Conservation (phyloP, 345 rosid species). For the Syzygium jambos region DNA sequence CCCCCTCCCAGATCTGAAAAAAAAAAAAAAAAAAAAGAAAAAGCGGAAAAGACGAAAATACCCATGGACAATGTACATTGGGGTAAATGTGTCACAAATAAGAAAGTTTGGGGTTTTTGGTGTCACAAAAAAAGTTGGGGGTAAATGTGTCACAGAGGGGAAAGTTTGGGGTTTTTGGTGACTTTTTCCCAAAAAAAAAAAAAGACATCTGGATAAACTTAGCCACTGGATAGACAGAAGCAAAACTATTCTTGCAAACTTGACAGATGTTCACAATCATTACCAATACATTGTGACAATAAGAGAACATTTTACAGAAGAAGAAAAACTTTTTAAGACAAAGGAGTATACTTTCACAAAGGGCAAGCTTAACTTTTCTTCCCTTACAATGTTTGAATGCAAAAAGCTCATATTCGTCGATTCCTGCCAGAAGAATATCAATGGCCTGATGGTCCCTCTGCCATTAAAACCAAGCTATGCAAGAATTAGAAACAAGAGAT, state of each 20-base stretch:
- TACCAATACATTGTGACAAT: not conserved
- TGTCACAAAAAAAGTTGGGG: too few relatives aligned
- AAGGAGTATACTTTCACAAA: slow-evolving; percentile 68
- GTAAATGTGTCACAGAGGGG: too few relatives aligned
- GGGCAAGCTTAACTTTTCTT: slow-evolving; percentile 88
- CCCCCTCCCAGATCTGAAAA: too few relatives aligned
- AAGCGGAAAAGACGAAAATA: too few relatives aligned
- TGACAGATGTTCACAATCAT: not conserved
- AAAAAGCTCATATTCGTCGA: slow-evolving; percentile 96
- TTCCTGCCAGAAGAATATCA: slow-evolving; percentile 94
- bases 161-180: too few relatives aligned
- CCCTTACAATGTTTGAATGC: slow-evolving; percentile 99
- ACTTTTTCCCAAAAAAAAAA: too few relatives aligned
- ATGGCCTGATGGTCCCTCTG: slow-evolving; percentile 99
- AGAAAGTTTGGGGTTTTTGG: too few relatives aligned
- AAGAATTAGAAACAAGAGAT: not conserved
- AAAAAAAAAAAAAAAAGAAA: too few relatives aligned
- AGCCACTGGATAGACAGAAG: not conserved
- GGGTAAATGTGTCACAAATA: too few relatives aligned
- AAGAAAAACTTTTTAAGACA: not conserved
- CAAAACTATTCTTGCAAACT: not conserved
- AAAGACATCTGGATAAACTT: not conserved
- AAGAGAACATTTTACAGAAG: not conserved
- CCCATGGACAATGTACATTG: too few relatives aligned
- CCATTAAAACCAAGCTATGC: not conserved